Conservation (phyloP, 345 rosid genomes). For the Syzygium grande region DNA sequence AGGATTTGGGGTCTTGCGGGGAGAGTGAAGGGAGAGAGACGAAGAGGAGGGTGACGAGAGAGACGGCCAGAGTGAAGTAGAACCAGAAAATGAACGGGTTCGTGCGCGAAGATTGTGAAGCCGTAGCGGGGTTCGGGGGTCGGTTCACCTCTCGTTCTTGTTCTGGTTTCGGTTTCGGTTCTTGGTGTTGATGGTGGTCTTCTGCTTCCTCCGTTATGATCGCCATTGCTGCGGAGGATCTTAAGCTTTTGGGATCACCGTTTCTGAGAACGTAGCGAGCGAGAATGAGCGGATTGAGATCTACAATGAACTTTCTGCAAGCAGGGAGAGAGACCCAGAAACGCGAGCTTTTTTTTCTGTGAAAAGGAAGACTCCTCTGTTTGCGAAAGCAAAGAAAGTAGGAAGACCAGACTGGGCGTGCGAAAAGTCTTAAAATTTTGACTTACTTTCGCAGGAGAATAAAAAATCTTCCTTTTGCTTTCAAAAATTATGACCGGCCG, state of each 20-base stretch:
- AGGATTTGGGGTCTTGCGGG: slow-evolving; percentile 59
- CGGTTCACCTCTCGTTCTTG: slow-evolving; percentile 2
- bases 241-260: not conserved
- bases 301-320: not conserved
- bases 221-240: slow-evolving; percentile 34
- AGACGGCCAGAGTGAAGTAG: slow-evolving; percentile 48
- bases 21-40: slow-evolving; percentile 32
- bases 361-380: not conserved
- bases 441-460: not conserved
- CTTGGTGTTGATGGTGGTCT: slow-evolving; percentile 15
- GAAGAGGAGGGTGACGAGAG: slow-evolving; percentile 46
- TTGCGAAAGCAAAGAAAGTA: not conserved
- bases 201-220: slow-evolving; percentile 64
- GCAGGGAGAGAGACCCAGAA: not conserved
- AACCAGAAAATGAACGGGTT: slow-evolving; percentile 78
- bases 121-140: not conserved
- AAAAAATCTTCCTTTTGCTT: not conserved
- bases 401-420: not conserved
- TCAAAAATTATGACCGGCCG: not conserved
- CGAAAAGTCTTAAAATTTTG: not conserved
- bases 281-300: not conserved
- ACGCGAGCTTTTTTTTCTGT: too few species aligned
- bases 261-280: not conserved
- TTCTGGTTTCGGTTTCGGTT: slow-evolving; percentile 1
- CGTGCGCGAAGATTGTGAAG: slow-evolving; percentile 1